Evolutionary conservation across 2,329 filamentous ascomycete genomes (phyloP).

Genomic region (Leptodontidium sp.): DNA sequence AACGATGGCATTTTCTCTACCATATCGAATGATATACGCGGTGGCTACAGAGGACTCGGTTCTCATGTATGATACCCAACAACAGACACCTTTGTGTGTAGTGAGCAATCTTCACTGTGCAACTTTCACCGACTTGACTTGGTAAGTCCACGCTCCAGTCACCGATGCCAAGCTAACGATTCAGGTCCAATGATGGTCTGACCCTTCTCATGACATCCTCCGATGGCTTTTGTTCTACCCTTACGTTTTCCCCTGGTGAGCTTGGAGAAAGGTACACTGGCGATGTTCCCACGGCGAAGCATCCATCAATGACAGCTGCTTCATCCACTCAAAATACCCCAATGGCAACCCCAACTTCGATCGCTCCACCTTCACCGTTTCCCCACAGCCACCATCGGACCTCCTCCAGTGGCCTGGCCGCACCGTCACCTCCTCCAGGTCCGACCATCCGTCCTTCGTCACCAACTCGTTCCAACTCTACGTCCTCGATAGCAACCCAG

Average conservation of each 20-base stretch:
- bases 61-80: conserved; percentile 94
- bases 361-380: conserved; percentile 68
- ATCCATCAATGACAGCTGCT: conserved; percentile 49
- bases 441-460: conserved; percentile 69
- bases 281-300: conserved; percentile 62
- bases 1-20: conserved; percentile 79
- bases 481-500: conserved; percentile 80
- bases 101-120: conserved; percentile 98
- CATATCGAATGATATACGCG: conserved; percentile 95
- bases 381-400: conserved; percentile 61
- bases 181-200: conserved; percentile 76
- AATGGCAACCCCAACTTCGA: conserved; percentile 73
- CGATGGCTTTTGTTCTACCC: conserved; percentile 93
- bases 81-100: conserved; percentile 90
- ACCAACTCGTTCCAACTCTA: conserved; percentile 84
- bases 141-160: conserved; percentile 66
- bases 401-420: conserved; percentile 63
- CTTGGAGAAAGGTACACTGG: conserved; percentile 83
- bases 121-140: conserved; percentile 95
- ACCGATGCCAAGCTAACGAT: conserved; percentile 34
- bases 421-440: conserved; percentile 66
- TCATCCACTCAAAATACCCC: conserved; percentile 72
- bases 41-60: conserved; percentile 97
- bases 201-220: conserved; percentile 95
- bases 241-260: conserved; percentile 85